Percentiles rank a stretch among this genome's conserved stretches.
These are phyloP conservation scores for Penicillium sumatraense DNA, from an alignment of 2,329 filamentous ascomycete genomes.

Conservation along the genomic window DNA sequence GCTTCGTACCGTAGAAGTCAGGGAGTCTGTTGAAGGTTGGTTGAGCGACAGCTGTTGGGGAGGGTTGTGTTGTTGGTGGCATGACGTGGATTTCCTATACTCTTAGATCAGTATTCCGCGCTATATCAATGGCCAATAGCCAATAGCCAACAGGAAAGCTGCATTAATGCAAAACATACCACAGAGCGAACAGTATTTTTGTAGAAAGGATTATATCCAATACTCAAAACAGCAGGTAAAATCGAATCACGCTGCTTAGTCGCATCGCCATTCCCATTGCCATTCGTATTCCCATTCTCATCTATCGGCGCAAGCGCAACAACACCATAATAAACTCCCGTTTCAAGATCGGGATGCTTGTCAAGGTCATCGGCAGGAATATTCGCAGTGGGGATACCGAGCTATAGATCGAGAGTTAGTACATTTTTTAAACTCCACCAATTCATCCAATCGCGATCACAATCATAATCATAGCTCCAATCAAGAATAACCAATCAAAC, in stretches of 20 bases:
- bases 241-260: slow-evolving; percentile 14
- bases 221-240: slow-evolving; percentile 87
- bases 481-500: no score
- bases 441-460: no score
- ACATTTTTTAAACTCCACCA: no score
- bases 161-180: slow-evolving; percentile 40
- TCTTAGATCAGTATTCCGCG: no score
- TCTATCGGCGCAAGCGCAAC: slow-evolving; percentile 66
- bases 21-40: slow-evolving; percentile 48
- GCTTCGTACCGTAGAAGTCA: slow-evolving; percentile 84
- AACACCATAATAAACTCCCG: slow-evolving; percentile 94
- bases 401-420: slow-evolving; percentile 52
- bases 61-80: slow-evolving; percentile 64
- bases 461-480: neutral
- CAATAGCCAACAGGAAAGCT: no score
- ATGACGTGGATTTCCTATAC: slow-evolving; percentile 82
- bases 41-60: slow-evolving; percentile 35
- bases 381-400: slow-evolving; percentile 97
- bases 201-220: slow-evolving; percentile 98
- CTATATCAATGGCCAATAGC: no score
- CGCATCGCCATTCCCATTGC: neutral
- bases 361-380: slow-evolving; percentile 70
- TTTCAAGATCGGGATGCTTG: slow-evolving; percentile 60
- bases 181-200: slow-evolving; percentile 85
- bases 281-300: slow-evolving; percentile 12